Percentiles rank a stretch among this genome's conserved stretches.
phyloP scores from a whole-genome alignment of 2,329 filamentous ascomycete genomes.

The Cordyceps militaris region DNA sequence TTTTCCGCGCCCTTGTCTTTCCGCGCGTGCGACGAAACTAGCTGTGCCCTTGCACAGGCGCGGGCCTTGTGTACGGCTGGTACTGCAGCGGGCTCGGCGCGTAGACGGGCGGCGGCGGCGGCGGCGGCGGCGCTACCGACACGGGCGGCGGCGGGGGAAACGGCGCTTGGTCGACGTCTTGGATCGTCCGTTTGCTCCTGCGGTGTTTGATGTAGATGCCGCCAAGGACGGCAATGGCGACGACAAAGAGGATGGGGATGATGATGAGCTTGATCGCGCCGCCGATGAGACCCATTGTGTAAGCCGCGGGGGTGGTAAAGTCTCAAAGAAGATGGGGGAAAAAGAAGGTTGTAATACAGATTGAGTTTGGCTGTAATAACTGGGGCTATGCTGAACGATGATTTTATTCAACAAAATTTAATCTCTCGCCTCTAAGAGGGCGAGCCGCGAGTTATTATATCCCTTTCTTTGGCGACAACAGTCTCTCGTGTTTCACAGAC shows the following conservation, averaged over 20 bases:
- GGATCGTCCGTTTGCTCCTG: neutral
- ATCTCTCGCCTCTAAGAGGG: too few relatives aligned
- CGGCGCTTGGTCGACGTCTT: neutral
- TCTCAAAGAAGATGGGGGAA: neutral
- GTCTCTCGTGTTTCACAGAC: neutral
- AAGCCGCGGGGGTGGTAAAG: neutral
- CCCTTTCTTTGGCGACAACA: neutral
- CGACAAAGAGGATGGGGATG: conserved; percentile 1
- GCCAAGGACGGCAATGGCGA: neutral
- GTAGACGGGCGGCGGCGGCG: conserved; percentile 1
- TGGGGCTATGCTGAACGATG: too few relatives aligned
- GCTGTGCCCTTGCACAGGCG: neutral
- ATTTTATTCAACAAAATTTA: too few relatives aligned
- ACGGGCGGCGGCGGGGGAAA: neutral
- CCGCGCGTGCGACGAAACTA: too few relatives aligned
- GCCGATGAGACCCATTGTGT: conserved; percentile 4
- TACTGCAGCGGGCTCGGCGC: conserved; percentile 1
- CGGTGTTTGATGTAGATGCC: neutral
- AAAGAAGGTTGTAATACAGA: neutral
- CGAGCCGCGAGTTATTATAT: neutral
- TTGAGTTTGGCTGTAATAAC: too few relatives aligned
- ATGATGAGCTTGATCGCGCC: conserved; percentile 9
- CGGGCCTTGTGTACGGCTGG: neutral
- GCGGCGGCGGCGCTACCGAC: neutral
- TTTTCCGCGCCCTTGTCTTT: too few relatives aligned